Percentiles rank a stretch among this genome's conserved stretches.
phyloP scores from a whole-genome alignment of 495 filamentous ascomycete genomes.

The Peziza echinospora region DNA sequence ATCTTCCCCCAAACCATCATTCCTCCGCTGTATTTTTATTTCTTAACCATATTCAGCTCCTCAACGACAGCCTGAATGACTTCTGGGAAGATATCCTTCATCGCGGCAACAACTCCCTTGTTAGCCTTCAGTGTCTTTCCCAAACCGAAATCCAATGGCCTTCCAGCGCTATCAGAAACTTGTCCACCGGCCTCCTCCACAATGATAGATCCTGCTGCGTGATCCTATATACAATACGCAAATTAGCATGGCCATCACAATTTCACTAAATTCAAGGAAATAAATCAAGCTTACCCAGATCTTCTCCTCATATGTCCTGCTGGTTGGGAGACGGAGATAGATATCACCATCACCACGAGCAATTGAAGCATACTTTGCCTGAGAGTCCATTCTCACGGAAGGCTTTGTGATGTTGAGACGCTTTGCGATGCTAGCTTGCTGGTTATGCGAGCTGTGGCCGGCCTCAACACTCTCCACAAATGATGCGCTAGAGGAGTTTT shows the following conservation, averaged over 20 bases:
- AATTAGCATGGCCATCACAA: not conserved
- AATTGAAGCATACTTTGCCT: conserved; percentile 92
- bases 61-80: conserved; percentile 66
- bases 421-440: conserved; percentile 64
- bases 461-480: conserved; percentile 94
- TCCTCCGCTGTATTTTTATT: too few relatives aligned
- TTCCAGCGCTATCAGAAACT: conserved; percentile 69
- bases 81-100: conserved; percentile 44
- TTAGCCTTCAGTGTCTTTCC: conserved; percentile 73
- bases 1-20: too few relatives aligned
- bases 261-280: too few relatives aligned
- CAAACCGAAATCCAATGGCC: conserved; percentile 58
- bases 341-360: conserved; percentile 90
- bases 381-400: conserved; percentile 84
- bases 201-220: conserved; percentile 89
- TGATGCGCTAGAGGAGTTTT: conserved; percentile 53
- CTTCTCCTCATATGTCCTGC: conserved; percentile 75
- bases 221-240: too few relatives aligned
- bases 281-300: conserved; percentile 65
- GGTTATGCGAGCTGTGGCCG: conserved; percentile 68
- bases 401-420: conserved; percentile 65
- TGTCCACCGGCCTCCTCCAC: conserved; percentile 82
- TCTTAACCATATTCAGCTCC: too few relatives aligned
- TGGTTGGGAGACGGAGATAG: conserved; percentile 69
- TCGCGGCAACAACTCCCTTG: conserved; percentile 82